Conservation (phyloP, 805 yeast species). For the Schwanniomyces polymorphus region DNA sequence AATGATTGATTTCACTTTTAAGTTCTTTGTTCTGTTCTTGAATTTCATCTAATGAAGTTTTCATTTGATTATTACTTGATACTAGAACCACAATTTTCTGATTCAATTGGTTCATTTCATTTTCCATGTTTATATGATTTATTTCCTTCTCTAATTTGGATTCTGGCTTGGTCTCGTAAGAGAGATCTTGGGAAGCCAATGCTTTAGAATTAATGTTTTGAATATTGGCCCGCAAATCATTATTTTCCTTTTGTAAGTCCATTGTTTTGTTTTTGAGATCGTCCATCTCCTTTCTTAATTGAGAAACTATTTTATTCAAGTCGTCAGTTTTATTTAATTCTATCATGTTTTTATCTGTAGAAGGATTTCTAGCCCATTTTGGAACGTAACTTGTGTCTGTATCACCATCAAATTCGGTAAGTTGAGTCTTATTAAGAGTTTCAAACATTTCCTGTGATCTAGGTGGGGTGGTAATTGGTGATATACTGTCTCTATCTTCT, state of each 20-base stretch:
- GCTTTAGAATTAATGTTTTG: conserved; percentile 7
- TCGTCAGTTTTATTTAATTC: not conserved
- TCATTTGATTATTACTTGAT: not conserved
- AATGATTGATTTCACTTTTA: not conserved
- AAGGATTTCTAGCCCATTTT: conserved; percentile 3
- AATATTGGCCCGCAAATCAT: conserved; percentile 5
- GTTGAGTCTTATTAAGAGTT: conserved; percentile 3
- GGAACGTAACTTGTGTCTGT: conserved; percentile 12
- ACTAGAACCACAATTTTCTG: conserved; percentile 1
- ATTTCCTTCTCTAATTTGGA: not conserved
- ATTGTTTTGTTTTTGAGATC: conserved; percentile 9
- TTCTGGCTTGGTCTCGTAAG: conserved; percentile 1
- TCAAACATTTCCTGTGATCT: conserved; percentile 21
- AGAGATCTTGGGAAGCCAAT: not conserved
- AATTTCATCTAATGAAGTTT: not conserved
- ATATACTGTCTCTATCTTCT: conserved; percentile 8
- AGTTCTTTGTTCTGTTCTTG: not conserved
- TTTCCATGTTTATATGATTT: not conserved
- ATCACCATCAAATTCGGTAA: conserved; percentile 2
- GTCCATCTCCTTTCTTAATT: conserved; percentile 7
- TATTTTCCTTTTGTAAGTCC: conserved; percentile 7
- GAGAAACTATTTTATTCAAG: conserved; percentile 1
- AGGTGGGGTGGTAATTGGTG: conserved; percentile 37
- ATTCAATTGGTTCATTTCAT: not conserved
- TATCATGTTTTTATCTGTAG: not conserved